Evolutionary conservation across 2,329 filamentous ascomycete genomes (phyloP).

Genomic region (Aspergillus flavus): DNA sequence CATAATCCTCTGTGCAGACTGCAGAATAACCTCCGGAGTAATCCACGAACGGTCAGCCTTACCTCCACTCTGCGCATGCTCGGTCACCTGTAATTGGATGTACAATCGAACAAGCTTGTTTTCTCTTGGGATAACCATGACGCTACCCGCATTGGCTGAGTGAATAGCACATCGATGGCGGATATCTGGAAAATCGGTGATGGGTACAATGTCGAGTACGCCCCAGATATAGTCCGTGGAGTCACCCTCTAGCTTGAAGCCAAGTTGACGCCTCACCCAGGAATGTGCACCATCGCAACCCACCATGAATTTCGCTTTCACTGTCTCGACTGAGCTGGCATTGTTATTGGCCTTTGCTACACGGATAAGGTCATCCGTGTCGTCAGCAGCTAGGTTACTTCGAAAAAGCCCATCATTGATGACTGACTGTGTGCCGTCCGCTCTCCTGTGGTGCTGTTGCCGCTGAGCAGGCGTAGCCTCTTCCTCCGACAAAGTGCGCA

Average conservation of each 20-base stretch:
- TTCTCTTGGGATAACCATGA: conserved; percentile 69
- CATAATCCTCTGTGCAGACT: conserved; percentile 65
- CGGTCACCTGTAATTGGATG: conserved; percentile 60
- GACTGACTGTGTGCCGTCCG: conserved; percentile 30
- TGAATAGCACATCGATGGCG: conserved; percentile 62
- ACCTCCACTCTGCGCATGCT: conserved; percentile 44
- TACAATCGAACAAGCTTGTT: conserved; percentile 65
- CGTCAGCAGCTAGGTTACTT: conserved; percentile 61
- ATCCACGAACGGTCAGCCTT: conserved; percentile 63
- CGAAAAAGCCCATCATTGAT: conserved; percentile 60
- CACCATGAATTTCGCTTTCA: conserved; percentile 65
- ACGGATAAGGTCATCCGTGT: conserved; percentile 56
- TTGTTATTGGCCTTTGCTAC: conserved; percentile 3
- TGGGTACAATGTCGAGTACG: conserved; percentile 55
- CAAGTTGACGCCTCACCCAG: conserved; percentile 63
- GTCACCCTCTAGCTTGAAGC: conserved; percentile 59
- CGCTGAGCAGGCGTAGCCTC: conserved; percentile 49
- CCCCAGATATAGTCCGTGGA: conserved; percentile 51
- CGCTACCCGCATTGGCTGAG: conserved; percentile 56
- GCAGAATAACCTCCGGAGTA: conserved; percentile 64
- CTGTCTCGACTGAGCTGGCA: conserved; percentile 36
- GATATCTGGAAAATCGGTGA: conserved; percentile 63
- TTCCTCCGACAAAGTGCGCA: conserved; percentile 61
- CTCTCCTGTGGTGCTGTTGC: conserved; percentile 43
- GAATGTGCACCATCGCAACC: conserved; percentile 70